Conservation (phyloP, 352 stramenopile genomes). For the Pythium myriotylum region DNA sequence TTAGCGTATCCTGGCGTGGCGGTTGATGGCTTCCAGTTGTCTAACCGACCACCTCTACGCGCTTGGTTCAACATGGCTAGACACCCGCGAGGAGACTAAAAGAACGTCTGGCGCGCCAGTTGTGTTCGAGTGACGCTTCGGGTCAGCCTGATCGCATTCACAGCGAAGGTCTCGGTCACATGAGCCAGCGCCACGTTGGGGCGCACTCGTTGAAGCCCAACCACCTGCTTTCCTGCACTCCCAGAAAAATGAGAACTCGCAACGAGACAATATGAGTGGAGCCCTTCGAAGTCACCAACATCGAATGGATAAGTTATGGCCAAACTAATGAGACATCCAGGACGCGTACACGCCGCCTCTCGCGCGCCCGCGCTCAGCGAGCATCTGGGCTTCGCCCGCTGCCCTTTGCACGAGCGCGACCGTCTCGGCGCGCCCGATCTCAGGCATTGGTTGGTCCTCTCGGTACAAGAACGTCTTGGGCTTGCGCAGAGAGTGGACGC, state of each 20-base stretch:
- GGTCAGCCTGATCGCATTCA: not conserved
- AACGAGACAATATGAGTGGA: no score
- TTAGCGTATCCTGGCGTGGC: no score
- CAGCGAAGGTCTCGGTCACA: not conserved
- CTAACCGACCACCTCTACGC: no score
- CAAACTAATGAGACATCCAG: constrained; percentile 32
- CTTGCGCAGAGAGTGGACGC: constrained; percentile 51
- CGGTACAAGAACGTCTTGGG: constrained; percentile 50
- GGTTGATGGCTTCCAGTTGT: no score
- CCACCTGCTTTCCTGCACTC: not conserved
- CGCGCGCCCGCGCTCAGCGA: constrained; percentile 2
- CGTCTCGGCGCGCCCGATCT: constrained; percentile 34
- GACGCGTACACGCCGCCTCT: constrained; percentile 31
- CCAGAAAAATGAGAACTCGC: no score
- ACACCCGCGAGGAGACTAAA: no score
- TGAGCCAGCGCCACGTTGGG: not conserved
- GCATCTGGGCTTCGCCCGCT: constrained; percentile 33
- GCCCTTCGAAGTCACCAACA: no score
- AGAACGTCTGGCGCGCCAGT: no score
- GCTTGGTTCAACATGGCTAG: no score
- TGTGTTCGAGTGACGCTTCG: no score
- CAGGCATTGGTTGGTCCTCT: constrained; percentile 29
- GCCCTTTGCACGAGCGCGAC: constrained; percentile 35
- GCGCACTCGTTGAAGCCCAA: not conserved
- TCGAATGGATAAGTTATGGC: constrained; percentile 6